A percentile compares a stretch with the other conserved stretches of the same genome.
phyloP scores from a whole-genome alignment of 2,329 filamentous ascomycete species.

The Aureobasidium sp. region DNA sequence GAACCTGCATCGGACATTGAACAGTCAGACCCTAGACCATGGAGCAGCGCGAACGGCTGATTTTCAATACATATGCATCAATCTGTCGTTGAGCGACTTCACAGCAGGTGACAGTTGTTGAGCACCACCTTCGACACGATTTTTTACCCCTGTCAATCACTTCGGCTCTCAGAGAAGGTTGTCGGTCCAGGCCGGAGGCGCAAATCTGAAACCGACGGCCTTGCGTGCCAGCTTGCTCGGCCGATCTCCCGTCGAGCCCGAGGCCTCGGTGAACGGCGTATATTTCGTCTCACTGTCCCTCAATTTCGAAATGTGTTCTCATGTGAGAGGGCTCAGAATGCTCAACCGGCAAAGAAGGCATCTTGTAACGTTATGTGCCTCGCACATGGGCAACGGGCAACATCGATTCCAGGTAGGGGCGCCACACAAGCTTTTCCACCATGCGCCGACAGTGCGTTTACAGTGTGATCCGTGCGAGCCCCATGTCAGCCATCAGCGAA shows the following conservation, averaged over 20 bases:
- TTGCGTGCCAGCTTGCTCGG: not conserved
- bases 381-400: not conserved
- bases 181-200: not conserved
- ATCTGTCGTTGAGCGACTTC: not conserved
- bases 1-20: not conserved
- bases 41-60: not conserved
- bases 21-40: not conserved
- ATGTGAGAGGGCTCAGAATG: not conserved
- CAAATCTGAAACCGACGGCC: constrained; percentile 6
- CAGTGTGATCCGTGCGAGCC: constrained; percentile 10
- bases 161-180: constrained; percentile 12
- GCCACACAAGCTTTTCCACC: constrained; percentile 5
- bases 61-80: not conserved
- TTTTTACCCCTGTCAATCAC: constrained; percentile 10
- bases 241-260: not conserved
- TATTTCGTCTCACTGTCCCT: not conserved
- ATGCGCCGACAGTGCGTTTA: constrained; percentile 6
- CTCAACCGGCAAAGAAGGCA: not conserved
- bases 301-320: not conserved
- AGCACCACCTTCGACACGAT: not conserved
- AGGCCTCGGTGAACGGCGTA: not conserved
- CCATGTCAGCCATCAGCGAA: constrained; percentile 5
- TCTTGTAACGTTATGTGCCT: not conserved
- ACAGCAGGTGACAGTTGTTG: not conserved
- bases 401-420: not conserved